Evolutionary conservation across 2,329 filamentous ascomycete genomes (phyloP), one percentile per base, ranked within the genome.

Genomic region (Alternaria sp.): DNA sequence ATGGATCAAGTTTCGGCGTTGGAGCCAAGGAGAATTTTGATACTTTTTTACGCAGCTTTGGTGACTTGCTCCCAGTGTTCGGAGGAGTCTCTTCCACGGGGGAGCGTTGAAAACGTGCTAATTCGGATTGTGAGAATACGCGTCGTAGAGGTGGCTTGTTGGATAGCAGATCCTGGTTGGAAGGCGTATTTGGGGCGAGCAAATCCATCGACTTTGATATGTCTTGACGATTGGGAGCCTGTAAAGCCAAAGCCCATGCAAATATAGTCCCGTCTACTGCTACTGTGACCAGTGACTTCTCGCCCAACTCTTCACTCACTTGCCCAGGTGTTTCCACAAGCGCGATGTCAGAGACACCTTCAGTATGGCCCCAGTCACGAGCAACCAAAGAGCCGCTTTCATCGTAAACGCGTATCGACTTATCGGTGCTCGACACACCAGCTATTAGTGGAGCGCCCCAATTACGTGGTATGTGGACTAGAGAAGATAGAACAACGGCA

Each of bases 281-380:
- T 4, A 84, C 83, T 1, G 83, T 85, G 15, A 85, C 80, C 3
- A 86, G 73, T 9, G 74, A 77, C 50, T 75, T 77, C 56, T 86
- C 86, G 25, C 83, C 81, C 15, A 84, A 83, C 15, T 87, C 86
- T 44, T 77, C 74, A 8, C 79, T 64, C 4, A 74, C 65, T 15
- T 66, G 70, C 58, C 91, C 87, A 11, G 63, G 51, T 11, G 65
- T 65, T 44, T 74, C 69, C 17, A 80, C 65, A 8, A 97, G 81
- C 5, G 91, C 87, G 17, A 96, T 89, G 64, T 94, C 94, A 55
- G 92, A 97, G 67, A 99, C 93, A 9, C 94, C 91, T 76, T 97
- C 94, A 0, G 94, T 97, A 71, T 99, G 96, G 1, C 96, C 96
- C 88, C 93, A 97, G 81, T 98, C 96, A 44, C 93, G 89, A 54